Evolutionary conservation across 2,329 filamentous ascomycete genomes (phyloP), one percentile per base, ranked within the genome.

Genomic region (Phialocephala sp.): DNA sequence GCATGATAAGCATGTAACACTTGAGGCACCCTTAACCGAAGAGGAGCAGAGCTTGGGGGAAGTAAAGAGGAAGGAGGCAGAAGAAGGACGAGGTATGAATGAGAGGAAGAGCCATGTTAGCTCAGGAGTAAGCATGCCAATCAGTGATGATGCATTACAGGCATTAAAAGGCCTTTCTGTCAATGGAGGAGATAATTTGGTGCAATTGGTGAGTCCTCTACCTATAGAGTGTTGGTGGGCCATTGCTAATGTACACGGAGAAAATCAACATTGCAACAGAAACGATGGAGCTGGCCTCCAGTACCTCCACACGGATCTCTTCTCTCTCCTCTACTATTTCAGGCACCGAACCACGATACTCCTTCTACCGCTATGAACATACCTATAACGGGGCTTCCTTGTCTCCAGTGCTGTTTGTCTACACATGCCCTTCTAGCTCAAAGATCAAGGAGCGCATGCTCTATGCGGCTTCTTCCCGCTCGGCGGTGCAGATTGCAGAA

Each of bases 381-480:
- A 84, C 84, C 50, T 79, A 87, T 67, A 79, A 81, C 37, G 87
- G 86, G 24, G 69, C 75, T 55, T 79, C 84, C 66, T 80, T 82
- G 60, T 84, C 82, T 63, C 87, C 89, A 2, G 81, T 94, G 57
- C 82, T 94, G 6, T 95, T 95, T 80, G 88, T 95, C 76, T 94
- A 93, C 80, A 94, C 91, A 6, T 93, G 91, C 77, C 92, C 92
- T 0, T 81, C 85, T 0, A 87, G 84, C 60, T 91, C 89, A 79
- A 81, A 85, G 60, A 91, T 95, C 80, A 94, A 92, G 80, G 90
- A 91, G 79, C 85, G 91, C 69, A 96, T 96, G 92, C 79, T 95
- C 74, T 95, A 95, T 76, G 91, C 92, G 39, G 80, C 89, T 32
- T 89, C 89, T 81, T 89, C 89, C 79, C 82, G 86, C 12, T 85